Evolutionary conservation across 139 green algal species (phyloP).

Genomic region (Coelastrella sp.): DNA sequence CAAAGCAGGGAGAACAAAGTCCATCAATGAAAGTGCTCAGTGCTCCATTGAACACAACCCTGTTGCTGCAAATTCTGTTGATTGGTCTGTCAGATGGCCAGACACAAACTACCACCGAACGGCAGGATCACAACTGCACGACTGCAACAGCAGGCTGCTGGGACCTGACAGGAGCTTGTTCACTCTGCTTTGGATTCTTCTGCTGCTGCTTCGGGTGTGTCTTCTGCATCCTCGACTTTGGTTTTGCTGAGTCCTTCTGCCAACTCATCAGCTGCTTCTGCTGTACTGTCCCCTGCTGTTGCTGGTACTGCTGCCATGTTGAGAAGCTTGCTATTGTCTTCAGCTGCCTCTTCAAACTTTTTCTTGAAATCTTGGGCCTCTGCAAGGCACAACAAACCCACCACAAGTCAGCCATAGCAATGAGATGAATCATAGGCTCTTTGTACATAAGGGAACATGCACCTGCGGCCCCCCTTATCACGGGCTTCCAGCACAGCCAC

Average conservation of each 20-base stretch:
- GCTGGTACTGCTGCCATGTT: constrained; percentile 23
- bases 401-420: too few relatives aligned
- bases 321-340: constrained; percentile 71
- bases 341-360: constrained; percentile 79
- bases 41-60: too few relatives aligned
- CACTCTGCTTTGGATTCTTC: not conserved
- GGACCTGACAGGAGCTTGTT: not conserved
- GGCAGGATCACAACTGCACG: too few relatives aligned
- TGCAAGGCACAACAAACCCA: constrained; percentile 39
- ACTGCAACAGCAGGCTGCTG: not conserved
- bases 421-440: too few relatives aligned
- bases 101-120: too few relatives aligned
- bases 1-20: too few relatives aligned
- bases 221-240: constrained; percentile 48
- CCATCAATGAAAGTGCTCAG: too few relatives aligned
- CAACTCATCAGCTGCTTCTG: constrained; percentile 48
- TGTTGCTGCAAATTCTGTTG: too few relatives aligned
- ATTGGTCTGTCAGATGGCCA: too few relatives aligned
- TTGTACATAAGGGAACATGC: too few relatives aligned
- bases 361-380: constrained; percentile 87
- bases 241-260: constrained; percentile 60
- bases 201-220: constrained; percentile 9
- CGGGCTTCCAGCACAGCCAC: too few relatives aligned
- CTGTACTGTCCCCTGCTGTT: constrained; percentile 40
- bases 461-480: too few relatives aligned